Evolutionary conservation across 148 eudicot species (phyloP).

Genomic region (Rhododendron vialii): DNA sequence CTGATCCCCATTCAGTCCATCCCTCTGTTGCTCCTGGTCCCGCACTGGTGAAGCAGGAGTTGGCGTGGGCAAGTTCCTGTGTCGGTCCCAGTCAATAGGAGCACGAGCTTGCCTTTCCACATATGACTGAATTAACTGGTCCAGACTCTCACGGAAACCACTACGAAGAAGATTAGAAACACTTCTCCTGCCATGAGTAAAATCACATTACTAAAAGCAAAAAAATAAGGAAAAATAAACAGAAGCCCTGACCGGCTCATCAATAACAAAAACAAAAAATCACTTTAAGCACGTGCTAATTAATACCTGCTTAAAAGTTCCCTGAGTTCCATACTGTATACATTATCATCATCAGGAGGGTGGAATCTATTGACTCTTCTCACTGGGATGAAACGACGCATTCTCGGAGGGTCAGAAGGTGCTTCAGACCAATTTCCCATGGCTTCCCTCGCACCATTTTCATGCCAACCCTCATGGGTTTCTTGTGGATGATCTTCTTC

Average conservation of each 20-base stretch:
- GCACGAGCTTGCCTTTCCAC: constrained; percentile 81
- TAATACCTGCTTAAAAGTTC: constrained; percentile 87
- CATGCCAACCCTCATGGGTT: constrained; percentile 50
- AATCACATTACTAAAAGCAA: neutral
- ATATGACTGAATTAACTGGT: constrained; percentile 91
- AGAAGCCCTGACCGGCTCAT: neutral
- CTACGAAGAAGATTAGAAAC: constrained; percentile 95
- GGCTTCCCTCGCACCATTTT: constrained; percentile 42
- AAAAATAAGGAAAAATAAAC: neutral
- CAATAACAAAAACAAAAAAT: neutral
- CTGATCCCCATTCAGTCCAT: constrained; percentile 53
- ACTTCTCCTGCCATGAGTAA: constrained; percentile 61
- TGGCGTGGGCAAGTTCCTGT: constrained; percentile 64
- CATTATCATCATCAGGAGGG: constrained; percentile 91
- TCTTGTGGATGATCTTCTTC: constrained; percentile 35
- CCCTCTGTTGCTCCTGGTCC: constrained; percentile 54
- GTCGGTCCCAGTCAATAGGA: constrained; percentile 93
- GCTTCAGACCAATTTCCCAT: constrained; percentile 56
- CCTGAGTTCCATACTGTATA: constrained; percentile 98
- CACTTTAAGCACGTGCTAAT: neutral
- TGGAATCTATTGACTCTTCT: constrained; percentile 76
- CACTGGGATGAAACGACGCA: constrained; percentile 45
- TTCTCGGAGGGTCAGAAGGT: constrained; percentile 60
- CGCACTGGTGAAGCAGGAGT: constrained; percentile 49
- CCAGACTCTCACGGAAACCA: constrained; percentile 96